phyloP scores from a whole-genome alignment of 441 rosid genomes.

The Erodium chrysanthum region DNA sequence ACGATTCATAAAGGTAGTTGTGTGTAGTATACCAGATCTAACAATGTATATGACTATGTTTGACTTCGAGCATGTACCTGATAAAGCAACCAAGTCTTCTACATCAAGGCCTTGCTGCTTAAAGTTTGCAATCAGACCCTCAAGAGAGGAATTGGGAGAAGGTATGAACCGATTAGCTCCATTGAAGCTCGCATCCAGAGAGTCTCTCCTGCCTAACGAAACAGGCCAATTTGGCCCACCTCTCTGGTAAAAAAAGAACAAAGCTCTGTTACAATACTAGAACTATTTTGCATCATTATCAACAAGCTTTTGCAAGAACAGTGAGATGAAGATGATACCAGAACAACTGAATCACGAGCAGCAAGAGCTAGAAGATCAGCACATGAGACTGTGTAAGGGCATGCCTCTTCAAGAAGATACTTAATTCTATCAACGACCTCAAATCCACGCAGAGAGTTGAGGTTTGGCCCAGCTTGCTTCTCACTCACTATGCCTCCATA shows the following conservation, averaged over 20 bases:
- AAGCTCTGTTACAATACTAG: neutral
- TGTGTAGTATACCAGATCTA: too few relatives aligned
- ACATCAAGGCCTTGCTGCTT: constrained; percentile 47
- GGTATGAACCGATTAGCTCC: constrained; percentile 68
- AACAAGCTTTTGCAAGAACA: neutral
- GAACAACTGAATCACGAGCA: constrained; percentile 60
- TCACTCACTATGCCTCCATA: constrained; percentile 53
- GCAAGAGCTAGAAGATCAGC: constrained; percentile 62
- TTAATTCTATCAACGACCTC: constrained; percentile 65
- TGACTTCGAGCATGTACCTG: constrained; percentile 30
- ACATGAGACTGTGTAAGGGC: constrained; percentile 66
- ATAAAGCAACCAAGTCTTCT: constrained; percentile 52
- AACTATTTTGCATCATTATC: neutral
- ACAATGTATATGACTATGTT: too few relatives aligned
- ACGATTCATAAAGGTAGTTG: too few relatives aligned
- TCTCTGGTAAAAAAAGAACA: constrained; percentile 33
- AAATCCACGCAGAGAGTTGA: constrained; percentile 56
- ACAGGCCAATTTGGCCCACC: constrained; percentile 71
- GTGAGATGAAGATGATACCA: constrained; percentile 23
- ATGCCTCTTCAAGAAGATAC: constrained; percentile 54
- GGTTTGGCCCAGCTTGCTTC: constrained; percentile 57
- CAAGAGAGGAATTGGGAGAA: constrained; percentile 64
- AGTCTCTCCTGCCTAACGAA: constrained; percentile 60
- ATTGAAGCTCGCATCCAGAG: constrained; percentile 50
- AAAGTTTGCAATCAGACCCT: constrained; percentile 48